Evolutionary conservation across 345 rosid genomes (phyloP).

Genomic region (Corymbia maculata): DNA sequence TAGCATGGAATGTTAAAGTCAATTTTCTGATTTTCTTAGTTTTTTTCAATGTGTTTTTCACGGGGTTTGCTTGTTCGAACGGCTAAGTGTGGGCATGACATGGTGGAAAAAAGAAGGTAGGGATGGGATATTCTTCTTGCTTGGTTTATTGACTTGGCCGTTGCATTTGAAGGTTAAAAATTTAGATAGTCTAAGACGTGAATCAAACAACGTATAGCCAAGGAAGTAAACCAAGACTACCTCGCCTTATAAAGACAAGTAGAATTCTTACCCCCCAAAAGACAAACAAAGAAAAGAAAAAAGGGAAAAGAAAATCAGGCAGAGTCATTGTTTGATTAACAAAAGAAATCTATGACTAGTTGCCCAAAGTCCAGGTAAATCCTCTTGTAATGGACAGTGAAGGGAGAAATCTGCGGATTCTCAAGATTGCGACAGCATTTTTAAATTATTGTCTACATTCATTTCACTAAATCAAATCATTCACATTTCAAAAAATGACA

Average conservation of each 20-base stretch:
- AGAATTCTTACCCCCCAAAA: neutral
- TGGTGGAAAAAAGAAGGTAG: neutral
- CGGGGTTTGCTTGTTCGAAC: neutral
- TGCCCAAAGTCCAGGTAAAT: neutral
- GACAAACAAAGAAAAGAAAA: no score
- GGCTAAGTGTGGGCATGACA: neutral
- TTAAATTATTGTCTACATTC: neutral
- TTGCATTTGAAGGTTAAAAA: neutral
- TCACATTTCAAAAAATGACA: neutral
- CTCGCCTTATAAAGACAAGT: neutral
- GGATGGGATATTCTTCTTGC: neutral
- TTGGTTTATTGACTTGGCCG: neutral
- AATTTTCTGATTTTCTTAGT: no score
- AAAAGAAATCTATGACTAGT: neutral
- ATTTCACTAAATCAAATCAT: neutral
- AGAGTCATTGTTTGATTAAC: neutral
- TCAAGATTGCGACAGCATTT: rapidly evolving
- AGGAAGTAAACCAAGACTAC: neutral
- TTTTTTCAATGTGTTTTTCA: neutral
- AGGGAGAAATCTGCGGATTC: neutral
- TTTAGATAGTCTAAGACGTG: neutral
- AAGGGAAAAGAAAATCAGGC: neutral
- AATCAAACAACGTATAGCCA: neutral
- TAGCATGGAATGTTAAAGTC: neutral
- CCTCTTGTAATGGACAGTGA: neutral